Evolutionary conservation across 257 asterid genomes (phyloP), one percentile per base, ranked within the genome.

Genomic region (Eucommia ulmoides): DNA sequence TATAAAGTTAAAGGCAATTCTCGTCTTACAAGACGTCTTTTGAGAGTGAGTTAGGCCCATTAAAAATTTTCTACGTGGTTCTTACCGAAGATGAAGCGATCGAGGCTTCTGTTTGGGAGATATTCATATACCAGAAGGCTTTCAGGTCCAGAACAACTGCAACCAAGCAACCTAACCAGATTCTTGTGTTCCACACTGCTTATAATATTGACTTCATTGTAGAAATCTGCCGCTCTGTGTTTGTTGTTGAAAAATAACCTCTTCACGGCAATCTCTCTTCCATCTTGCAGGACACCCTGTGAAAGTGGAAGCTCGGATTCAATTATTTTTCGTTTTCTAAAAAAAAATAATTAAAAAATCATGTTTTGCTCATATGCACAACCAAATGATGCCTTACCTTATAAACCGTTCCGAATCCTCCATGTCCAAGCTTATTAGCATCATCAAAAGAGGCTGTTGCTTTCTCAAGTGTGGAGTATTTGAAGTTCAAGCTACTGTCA

Each of bases 351-450:
- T n/a, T n/a, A n/a, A n/a, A n/a, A n/a, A n/a, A n/a, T n/a, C n/a
- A n/a, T n/a, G n/a, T n/a, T n/a, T n/a, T n/a, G n/a, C n/a, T n/a
- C n/a, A n/a, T n/a, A n/a, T n/a, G n/a, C n/a, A n/a, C n/a, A n/a
- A n/a, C n/a, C n/a, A n/a, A n/a, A n/a, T n/a, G n/a, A n/a, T n/a
- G 7, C 38, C 8, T 22, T 53, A 79, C 93, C 91, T 76, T 88
- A 55, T 88, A 84, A n/a, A 88, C 97, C 4, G 89, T 79, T 49
- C 94, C 95, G 26, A 84, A 88, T 64, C 95, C 97, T 47, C 97
- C 97, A 46, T 84, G 89, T 20, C 97, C 97, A 14, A 88, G 87
- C 80, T 84, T 88, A 70, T 88, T 88, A 1, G 77, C 81, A 54
- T 82, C 87, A 17, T 76, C 80, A 49, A 88, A 88, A 22, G 82